phyloP scores from a whole-genome alignment of 371 early-diverging fungal species.

The Apophysomyces trapeziformis region DNA sequence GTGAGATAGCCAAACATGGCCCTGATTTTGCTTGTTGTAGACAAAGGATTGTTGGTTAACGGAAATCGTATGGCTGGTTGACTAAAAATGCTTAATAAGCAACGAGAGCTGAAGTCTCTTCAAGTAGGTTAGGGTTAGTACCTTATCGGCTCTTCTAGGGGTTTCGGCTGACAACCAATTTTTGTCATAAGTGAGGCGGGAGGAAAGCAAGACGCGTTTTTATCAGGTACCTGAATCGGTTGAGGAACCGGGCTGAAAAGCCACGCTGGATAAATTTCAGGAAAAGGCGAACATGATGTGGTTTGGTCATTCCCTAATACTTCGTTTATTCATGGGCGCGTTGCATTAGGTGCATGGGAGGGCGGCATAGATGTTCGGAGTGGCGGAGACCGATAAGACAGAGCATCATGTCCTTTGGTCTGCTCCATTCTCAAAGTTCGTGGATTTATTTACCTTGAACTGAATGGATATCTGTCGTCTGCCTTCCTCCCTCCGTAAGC shows the following conservation, averaged over 20 bases:
- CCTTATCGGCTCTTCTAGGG: neutral
- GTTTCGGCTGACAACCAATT: neutral
- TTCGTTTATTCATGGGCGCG: conserved; percentile 1
- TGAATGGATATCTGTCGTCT: neutral
- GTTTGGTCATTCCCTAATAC: neutral
- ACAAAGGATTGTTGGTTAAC: neutral
- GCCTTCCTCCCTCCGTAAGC: conserved; percentile 10
- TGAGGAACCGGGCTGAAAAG: conserved; percentile 1
- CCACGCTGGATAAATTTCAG: neutral
- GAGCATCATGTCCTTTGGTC: neutral
- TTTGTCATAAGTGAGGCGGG: conserved; percentile 1
- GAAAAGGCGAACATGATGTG: neutral
- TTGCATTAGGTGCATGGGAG: neutral
- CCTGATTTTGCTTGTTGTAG: conserved; percentile 53
- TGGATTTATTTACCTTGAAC: conserved; percentile 4
- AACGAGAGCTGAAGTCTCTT: neutral
- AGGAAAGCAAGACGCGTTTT: neutral
- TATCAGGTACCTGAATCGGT: neutral
- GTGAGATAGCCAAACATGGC: conserved; percentile 70
- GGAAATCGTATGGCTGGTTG: neutral
- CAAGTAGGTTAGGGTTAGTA: neutral
- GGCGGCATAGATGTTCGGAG: conserved; percentile 12
- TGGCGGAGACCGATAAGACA: conserved; percentile 7
- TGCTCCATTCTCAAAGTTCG: neutral
- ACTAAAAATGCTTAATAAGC: neutral